Evolutionary conservation across 495 filamentous ascomycete species (phyloP), one percentile per base, ranked within the genome.

Genomic region (Tuber borchii): DNA sequence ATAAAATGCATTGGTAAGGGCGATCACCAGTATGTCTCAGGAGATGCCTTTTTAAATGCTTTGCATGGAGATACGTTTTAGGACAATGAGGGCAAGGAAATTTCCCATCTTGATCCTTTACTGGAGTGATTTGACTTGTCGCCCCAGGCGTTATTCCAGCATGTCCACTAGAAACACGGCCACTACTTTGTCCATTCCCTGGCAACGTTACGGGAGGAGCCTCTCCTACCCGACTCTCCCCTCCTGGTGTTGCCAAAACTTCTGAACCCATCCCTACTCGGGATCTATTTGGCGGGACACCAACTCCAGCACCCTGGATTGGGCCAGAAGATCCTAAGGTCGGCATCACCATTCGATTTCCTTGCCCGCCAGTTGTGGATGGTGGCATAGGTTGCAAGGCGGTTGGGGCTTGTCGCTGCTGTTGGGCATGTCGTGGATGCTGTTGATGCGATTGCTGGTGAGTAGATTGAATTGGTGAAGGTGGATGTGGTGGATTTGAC

Each of bases 81-180:
- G 91, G 95, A 84, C 95, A 99, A 85, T 97, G 93, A 79, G 92
- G 93, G 85, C 95, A 99, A 61, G 95, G 94, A 83, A 93, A 99
- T 87, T 98, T 98, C 75, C 94, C 94, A 83, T 97, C 94, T 17
- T 93, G 91, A 84, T 97, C 93, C 86, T 98, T 98, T 79, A 90
- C 89, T 19, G 95, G 94, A 48, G 95, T 93, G 56, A 91, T 88
- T 75, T 88, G 90, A 85, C 94, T 96, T 2, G 91, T 89, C 45
- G 89, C 86, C n/a, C 90, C 88, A 16, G 88, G 87, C 8, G 87
- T 88, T 19, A 86, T 83, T 17, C 87, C 86, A 22, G 88, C 84
- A 37, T 91, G 88, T 8, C 91, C 88, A 76, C 91, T 90, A 75
- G 93, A 88, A 75, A 93, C 93, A 42, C 93, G 92, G 77, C 93